Evolutionary conservation across 805 yeast species (phyloP).

Genomic region (Isabelozyma heimii): DNA sequence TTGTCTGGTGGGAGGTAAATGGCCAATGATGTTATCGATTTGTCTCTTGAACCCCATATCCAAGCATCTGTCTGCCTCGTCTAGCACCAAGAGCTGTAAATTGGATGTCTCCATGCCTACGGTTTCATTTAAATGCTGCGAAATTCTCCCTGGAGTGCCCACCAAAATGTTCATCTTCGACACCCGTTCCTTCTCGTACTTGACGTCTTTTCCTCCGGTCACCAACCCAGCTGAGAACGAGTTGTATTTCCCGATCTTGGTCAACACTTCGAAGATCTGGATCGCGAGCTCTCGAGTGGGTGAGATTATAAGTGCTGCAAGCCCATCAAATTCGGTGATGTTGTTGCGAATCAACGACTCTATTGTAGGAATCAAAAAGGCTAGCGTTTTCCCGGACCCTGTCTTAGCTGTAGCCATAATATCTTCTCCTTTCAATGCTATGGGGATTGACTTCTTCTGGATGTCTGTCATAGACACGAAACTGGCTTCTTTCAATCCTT

Average conservation of each 20-base stretch:
- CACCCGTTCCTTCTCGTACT: constrained; percentile 77
- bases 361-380: constrained; percentile 78
- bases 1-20: constrained; percentile 78
- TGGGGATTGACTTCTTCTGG: constrained; percentile 75
- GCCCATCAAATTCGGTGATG: constrained; percentile 83
- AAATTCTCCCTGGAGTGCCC: constrained; percentile 88
- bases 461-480: constrained; percentile 82
- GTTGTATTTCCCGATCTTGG: constrained; percentile 74
- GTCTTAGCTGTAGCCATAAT: constrained; percentile 86
- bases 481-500: constrained; percentile 76
- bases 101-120: constrained; percentile 73
- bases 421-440: constrained; percentile 74
- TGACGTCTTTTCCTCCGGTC: constrained; percentile 89
- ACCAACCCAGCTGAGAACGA: constrained; percentile 85
- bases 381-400: constrained; percentile 87
- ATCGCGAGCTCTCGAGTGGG: constrained; percentile 92
- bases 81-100: constrained; percentile 75
- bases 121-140: constrained; percentile 90
- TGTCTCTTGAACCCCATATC: constrained; percentile 92
- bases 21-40: constrained; percentile 73
- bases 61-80: constrained; percentile 89
- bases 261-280: constrained; percentile 83
- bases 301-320: constrained; percentile 85
- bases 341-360: constrained; percentile 65
- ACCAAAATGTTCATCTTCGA: constrained; percentile 76